phyloP scores from a whole-genome alignment of 306 rosid genomes.

The Castanea sativa region DNA sequence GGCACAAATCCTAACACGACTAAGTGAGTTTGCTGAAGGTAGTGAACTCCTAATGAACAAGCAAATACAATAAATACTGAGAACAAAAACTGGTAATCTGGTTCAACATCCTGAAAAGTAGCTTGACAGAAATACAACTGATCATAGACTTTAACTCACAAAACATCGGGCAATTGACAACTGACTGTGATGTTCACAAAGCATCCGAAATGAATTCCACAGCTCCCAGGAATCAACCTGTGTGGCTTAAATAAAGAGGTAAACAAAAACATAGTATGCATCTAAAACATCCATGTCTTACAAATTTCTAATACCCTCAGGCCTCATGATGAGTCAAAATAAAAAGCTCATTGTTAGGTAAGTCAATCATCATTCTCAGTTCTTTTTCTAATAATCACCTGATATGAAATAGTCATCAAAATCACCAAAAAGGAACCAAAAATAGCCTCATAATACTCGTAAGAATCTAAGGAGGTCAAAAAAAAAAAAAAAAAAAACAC shows the following conservation, averaged over 20 bases:
- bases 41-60: conserved; percentile 45
- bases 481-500: neutral
- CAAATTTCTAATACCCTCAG: neutral
- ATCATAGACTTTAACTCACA: conserved; percentile 44
- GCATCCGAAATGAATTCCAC: conserved; percentile 67
- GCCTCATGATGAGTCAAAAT: neutral
- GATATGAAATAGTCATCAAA: neutral
- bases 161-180: conserved; percentile 74
- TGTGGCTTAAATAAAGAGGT: conserved; percentile 12
- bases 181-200: conserved; percentile 63
- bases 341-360: neutral
- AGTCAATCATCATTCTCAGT: neutral
- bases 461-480: neutral
- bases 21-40: conserved; percentile 72
- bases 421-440: neutral
- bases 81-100: neutral
- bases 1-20: too few relatives aligned
- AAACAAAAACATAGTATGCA: neutral
- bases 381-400: neutral
- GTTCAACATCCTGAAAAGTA: neutral
- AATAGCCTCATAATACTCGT: neutral
- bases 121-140: neutral
- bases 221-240: conserved; percentile 82
- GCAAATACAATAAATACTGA: neutral
- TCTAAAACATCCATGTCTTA: neutral